Evolutionary conservation across 2,329 filamentous ascomycete genomes (phyloP), one percentile per base, ranked within the genome.

Genomic region (Colletotrichum sansevieriae): DNA sequence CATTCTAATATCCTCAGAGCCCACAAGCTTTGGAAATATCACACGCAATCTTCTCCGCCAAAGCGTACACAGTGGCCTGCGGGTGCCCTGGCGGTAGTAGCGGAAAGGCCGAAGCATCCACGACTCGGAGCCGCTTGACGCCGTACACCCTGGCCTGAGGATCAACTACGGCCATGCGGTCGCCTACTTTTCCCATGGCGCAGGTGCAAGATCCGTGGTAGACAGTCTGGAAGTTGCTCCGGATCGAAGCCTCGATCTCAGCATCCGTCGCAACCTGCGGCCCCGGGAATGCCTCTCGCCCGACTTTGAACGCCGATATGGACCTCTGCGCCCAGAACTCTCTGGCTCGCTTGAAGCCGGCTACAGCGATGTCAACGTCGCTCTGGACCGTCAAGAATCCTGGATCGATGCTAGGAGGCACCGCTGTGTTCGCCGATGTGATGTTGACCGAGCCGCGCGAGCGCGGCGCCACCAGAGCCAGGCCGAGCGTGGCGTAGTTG

Each of bases 321-420:
- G 20, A 25, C 15, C 71, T 62, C 70, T 80, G 74, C 3, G 71
- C 76, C 62, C 76, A 81, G 0, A 79, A 72, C n/a, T 82, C 73
- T 0, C 85, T 81, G 0, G 78, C 71, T 6, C 85, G 80, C 58
- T 78, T 81, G 72, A 81, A 83, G 0, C 76, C 73, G 0, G 80
- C 80, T 11, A 87, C 70, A 4, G 79, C 81, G 3, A 86, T 74
- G 12, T 84, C 80, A 18, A 78, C 71, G 46, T 87, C 85, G 1
- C 77, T 74, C 15, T 79, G 78, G 8, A 80, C 75, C 3, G 75
- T 75, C 2, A 87, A 74, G 78, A 80, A 87, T 71, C 82, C 82
- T 0, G 82, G 82, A 67, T 85, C 77, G 65, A 86, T 80, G 15
- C 82, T 71, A 0, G 84, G 84, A 0, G 73, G 71, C 11, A 20